Evolutionary conservation across 306 rosid species (phyloP).

Genomic region (Gynostemma pentaphyllum): DNA sequence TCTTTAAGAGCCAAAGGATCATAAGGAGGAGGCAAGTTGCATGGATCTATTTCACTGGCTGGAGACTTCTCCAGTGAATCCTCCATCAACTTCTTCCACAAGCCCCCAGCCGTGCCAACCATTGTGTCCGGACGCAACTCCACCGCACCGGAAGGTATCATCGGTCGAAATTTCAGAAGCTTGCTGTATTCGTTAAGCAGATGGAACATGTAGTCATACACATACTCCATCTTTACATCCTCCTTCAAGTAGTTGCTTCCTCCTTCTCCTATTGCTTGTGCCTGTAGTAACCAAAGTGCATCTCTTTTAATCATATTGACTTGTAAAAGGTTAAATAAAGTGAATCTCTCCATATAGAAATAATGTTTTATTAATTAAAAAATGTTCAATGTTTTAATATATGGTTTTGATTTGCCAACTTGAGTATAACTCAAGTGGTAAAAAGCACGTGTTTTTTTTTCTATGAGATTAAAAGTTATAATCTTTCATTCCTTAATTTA

Average conservation of each 20-base stretch:
- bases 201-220: slow-evolving; percentile 79
- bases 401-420: too few relatives aligned
- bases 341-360: too few relatives aligned
- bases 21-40: slow-evolving; percentile 49
- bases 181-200: slow-evolving; percentile 50
- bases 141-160: slow-evolving; percentile 34
- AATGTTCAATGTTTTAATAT: too few relatives aligned
- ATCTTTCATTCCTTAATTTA: too few relatives aligned
- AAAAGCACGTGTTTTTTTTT: too few relatives aligned
- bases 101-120: slow-evolving; percentile 28
- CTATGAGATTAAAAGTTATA: too few relatives aligned
- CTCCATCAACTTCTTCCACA: slow-evolving; percentile 39
- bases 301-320: too few relatives aligned
- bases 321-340: too few relatives aligned
- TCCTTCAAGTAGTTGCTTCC: slow-evolving; percentile 46
- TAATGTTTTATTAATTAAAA: too few relatives aligned
- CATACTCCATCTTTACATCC: slow-evolving; percentile 55
- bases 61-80: slow-evolving; percentile 55
- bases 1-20: slow-evolving; percentile 22
- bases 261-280: slow-evolving; percentile 40
- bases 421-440: too few relatives aligned
- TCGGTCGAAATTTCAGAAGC: slow-evolving; percentile 44
- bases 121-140: slow-evolving; percentile 41
- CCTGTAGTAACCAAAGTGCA: too few relatives aligned
- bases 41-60: slow-evolving; percentile 38